These are phyloP conservation scores for Corrigiola litoralis DNA, from an alignment of 179 eudicot species.

Conservation along the genomic window DNA sequence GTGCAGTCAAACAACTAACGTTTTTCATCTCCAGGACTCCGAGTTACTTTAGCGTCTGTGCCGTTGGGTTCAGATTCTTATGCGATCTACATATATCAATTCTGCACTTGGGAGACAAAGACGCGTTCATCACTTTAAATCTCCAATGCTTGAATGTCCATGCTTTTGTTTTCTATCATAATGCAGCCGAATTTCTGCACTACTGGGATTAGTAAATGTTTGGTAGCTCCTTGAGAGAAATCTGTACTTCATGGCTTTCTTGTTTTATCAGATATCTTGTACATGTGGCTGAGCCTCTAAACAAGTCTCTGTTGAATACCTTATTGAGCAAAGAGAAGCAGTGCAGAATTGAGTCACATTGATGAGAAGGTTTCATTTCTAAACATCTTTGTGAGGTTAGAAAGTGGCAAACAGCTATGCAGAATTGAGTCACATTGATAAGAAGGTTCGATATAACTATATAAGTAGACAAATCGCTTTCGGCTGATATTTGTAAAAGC, in stretches of 20 bases:
- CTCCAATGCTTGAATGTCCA: background rate
- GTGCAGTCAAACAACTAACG: background rate
- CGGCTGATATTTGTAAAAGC: background rate
- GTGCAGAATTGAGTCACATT: constrained; percentile 11
- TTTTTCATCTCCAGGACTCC: background rate
- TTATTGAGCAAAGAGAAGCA: background rate
- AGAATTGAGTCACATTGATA: constrained; percentile 12
- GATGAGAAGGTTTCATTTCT: constrained; percentile 5
- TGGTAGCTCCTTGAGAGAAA: background rate
- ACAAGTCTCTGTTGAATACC: constrained; percentile 1
- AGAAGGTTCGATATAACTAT: background rate
- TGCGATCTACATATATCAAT: background rate
- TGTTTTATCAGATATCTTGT: background rate
- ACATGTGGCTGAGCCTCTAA: background rate
- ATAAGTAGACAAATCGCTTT: constrained; percentile 4
- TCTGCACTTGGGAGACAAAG: background rate
- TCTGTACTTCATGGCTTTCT: background rate
- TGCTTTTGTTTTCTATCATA: background rate
- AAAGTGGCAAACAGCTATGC: constrained; percentile 9
- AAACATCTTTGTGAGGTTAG: background rate
- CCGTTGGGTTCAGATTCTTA: background rate
- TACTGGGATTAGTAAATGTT: background rate
- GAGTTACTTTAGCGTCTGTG: background rate
- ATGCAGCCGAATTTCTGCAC: background rate
- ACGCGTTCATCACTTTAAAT: background rate